Evolutionary conservation across 2,329 filamentous ascomycete genomes (phyloP).

Genomic region (Aspergillus ustus): DNA sequence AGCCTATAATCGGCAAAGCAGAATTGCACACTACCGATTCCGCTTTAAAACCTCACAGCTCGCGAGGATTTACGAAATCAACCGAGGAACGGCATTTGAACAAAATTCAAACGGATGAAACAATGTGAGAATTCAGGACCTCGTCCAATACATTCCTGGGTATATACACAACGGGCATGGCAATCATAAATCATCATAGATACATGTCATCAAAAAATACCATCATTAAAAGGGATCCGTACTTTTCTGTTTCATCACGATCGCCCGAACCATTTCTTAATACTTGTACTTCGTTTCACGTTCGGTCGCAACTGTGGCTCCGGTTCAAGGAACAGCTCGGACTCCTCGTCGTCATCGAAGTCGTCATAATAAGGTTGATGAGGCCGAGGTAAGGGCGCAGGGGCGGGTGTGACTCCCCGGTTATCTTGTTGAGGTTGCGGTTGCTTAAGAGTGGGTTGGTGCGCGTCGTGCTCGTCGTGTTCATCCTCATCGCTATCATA

Average conservation of each 20-base stretch:
- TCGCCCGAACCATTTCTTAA: conserved; percentile 38
- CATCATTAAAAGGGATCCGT: conserved; percentile 4
- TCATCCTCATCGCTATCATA: conserved; percentile 27
- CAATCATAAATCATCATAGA: conserved; percentile 15
- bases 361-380: conserved; percentile 7
- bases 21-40: not conserved
- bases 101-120: too few species aligned
- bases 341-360: conserved; percentile 15
- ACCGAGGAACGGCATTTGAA: not conserved
- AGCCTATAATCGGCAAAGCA: not conserved
- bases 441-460: not conserved
- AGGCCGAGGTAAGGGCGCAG: not conserved
- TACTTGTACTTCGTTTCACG: conserved; percentile 24
- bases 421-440: not conserved
- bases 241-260: conserved; percentile 22
- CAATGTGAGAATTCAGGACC: not conserved
- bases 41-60: not conserved
- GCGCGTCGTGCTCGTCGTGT: conserved; percentile 11
- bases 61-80: not conserved
- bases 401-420: not conserved
- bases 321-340: conserved; percentile 17
- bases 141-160: conserved; percentile 6
- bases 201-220: conserved; percentile 16
- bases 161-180: conserved; percentile 13
- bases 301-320: conserved; percentile 19